phyloP scores from a whole-genome alignment of 2,329 filamentous ascomycete species.

The Pseudogymnoascus sp. region DNA sequence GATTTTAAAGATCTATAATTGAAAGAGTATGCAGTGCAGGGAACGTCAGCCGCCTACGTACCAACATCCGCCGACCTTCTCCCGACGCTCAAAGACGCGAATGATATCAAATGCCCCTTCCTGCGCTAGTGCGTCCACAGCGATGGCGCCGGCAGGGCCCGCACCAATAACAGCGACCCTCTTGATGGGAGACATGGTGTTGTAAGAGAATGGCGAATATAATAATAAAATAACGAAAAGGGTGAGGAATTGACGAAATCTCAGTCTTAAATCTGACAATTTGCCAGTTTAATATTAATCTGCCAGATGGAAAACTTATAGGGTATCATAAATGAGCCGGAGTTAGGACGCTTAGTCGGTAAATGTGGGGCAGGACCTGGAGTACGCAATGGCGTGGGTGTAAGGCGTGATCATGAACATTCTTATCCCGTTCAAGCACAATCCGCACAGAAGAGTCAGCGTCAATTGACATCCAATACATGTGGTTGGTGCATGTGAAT shows the following conservation, averaged over 20 bases:
- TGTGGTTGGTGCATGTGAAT: background rate
- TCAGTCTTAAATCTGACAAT: background rate
- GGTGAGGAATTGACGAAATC: background rate
- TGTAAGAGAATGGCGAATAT: too few species aligned
- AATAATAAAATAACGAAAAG: background rate
- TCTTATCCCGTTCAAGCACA: background rate
- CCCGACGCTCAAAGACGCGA: constrained; percentile 54
- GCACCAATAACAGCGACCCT: constrained; percentile 53
- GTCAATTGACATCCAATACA: background rate
- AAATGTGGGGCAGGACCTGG: background rate
- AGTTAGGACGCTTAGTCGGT: background rate
- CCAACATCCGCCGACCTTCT: constrained; percentile 55
- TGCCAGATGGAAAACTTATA: background rate
- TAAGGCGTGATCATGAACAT: background rate
- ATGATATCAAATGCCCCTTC: constrained; percentile 52
- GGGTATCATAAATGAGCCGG: background rate
- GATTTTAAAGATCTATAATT: background rate
- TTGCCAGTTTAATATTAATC: background rate
- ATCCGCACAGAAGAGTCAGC: background rate
- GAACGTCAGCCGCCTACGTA: constrained; percentile 23
- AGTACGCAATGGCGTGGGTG: background rate
- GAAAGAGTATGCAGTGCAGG: background rate
- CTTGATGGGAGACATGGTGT: constrained; percentile 19
- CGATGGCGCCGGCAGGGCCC: constrained; percentile 52
- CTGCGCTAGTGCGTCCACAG: constrained; percentile 51